Evolutionary conservation across 2,329 filamentous ascomycete genomes (phyloP), one percentile per base, ranked within the genome.

Genomic region (Cladobotryum protrusum): DNA sequence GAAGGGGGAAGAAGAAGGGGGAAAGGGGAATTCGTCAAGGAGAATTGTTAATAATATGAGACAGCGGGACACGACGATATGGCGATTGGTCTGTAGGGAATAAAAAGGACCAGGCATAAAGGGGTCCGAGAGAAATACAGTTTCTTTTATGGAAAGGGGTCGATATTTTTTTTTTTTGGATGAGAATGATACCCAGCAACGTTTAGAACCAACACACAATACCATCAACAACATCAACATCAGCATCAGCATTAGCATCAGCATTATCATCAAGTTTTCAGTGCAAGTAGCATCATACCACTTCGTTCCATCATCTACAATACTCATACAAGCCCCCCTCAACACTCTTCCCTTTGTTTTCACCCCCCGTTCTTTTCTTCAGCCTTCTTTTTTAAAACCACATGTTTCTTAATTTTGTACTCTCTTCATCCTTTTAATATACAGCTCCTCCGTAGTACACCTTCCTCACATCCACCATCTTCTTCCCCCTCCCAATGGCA

Each of bases 381-480:
- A 19, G 18, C 12, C 14, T 41, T 11, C 15, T 41, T 18, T 18
- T 18, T 41, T 15, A 29, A 29, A 29, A 29, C 24, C 6, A 29
- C 11, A 8, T 2, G 2, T 29, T 43, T 34, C 14, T 43, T 14
- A 2, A 33, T 13, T 7, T 18, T 24, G 3, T 17, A 9, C 29
- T 37, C 42, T 36, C 15, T 14, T 3, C 34, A 24, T 34, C 15
- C 17, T 47, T 47, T 64, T 77, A 82, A 63, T 81, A 78, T 68
- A 86, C 78, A 69, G 78, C 78, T 36, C 89, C 89, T 47, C 88
- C 90, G 71, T 96, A 97, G 74, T 99, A 99, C 63, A 97, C 93
- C 76, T 93, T 96, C 60, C 93, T 78, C 56, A 92, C 89, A 74
- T 99, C 93, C 33, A 99, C 90, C 64, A 99, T 68, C 79, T 99